These are phyloP conservation scores for Hamamelis virginiana DNA, from an alignment of 164 flowering plant species.

Conservation along the genomic window DNA sequence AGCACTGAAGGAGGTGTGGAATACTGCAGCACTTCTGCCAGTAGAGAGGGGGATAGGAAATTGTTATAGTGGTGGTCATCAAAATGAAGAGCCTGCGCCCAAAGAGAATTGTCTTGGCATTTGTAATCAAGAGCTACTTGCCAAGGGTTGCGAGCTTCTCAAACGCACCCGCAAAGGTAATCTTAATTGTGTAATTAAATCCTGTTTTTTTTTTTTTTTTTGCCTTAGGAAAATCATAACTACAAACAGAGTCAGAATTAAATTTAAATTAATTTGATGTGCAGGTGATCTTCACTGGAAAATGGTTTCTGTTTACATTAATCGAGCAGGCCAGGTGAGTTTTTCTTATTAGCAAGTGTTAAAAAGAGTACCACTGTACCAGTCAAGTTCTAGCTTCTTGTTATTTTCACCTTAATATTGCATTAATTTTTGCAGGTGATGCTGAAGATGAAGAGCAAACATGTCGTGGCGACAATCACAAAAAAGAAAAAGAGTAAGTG, in stretches of 20 bases:
- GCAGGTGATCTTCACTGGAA: constrained; percentile 85
- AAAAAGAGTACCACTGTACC: neutral
- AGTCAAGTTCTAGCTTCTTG: neutral
- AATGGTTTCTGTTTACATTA: constrained; percentile 60
- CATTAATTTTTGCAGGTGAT: constrained; percentile 41
- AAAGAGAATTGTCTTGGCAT: constrained; percentile 34
- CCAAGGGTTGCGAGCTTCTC: constrained; percentile 66
- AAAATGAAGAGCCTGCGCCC: constrained; percentile 28
- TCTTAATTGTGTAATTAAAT: neutral
- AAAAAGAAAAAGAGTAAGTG: constrained; percentile 70
- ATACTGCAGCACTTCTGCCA: constrained; percentile 49
- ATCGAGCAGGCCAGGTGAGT: constrained; percentile 52
- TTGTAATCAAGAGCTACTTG: constrained; percentile 51
- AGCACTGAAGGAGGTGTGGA: constrained; percentile 63
- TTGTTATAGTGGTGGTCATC: constrained; percentile 11
- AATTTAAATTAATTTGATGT: neutral
- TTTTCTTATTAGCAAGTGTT: neutral
- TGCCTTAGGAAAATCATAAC: neutral
- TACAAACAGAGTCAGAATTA: neutral
- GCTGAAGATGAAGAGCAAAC: constrained; percentile 75
- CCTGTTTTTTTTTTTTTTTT: neutral
- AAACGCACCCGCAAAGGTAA: constrained; percentile 70
- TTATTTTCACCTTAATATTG: too few relatives aligned
- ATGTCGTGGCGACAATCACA: constrained; percentile 57
- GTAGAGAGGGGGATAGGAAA: constrained; percentile 34